phyloP scores from a whole-genome alignment of 2,329 filamentous ascomycete genomes.

The Trichoderma cornu-damae region DNA sequence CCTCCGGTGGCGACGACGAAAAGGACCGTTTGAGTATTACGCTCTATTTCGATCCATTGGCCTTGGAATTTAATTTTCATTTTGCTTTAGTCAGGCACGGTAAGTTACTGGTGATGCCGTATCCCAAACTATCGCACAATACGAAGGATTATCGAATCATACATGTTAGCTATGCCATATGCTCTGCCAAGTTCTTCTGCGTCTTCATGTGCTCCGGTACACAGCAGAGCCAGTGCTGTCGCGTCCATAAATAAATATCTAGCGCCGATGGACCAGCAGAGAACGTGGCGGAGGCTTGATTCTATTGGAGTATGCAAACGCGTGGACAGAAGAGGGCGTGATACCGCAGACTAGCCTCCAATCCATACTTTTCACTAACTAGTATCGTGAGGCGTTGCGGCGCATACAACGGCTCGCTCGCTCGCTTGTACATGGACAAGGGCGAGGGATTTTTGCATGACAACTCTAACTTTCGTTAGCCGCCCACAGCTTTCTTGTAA shows the following conservation, averaged over 20 bases:
- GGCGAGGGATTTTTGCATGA: neutral
- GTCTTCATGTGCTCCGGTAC: neutral
- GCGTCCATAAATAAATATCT: neutral
- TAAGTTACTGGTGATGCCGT: neutral
- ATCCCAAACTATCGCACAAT: neutral
- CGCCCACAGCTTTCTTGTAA: neutral
- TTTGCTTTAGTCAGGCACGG: neutral
- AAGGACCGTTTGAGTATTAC: no score
- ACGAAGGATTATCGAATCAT: neutral
- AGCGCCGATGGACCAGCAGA: neutral
- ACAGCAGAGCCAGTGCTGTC: neutral
- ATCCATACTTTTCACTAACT: neutral
- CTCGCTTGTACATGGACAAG: no score
- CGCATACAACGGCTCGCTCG: neutral
- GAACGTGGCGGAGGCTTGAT: neutral
- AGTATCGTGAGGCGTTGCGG: neutral
- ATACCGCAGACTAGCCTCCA: neutral
- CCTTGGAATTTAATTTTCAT: neutral
- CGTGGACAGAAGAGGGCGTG: neutral
- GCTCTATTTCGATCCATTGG: no score
- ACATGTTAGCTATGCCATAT: neutral
- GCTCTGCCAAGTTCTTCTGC: neutral
- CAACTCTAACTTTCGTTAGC: neutral
- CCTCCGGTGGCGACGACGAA: no score
- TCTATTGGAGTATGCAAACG: neutral